Base-by-base conservation (phyloP, 768 basidiomycete species). In the Porpolomopsis calyptriformis region DNA sequence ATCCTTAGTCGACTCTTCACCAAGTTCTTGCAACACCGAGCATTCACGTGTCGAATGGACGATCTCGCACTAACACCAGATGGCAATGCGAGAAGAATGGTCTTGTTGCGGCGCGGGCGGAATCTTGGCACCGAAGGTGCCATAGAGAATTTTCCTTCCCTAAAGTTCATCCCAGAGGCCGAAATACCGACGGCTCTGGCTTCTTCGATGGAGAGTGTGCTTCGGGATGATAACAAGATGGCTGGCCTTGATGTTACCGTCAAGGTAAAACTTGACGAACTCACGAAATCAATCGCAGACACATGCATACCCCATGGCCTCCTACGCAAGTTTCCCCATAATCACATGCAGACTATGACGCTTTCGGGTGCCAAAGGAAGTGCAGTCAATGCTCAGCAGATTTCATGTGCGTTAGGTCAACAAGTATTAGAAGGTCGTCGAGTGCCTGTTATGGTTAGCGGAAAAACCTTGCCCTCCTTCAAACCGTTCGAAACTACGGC, bases 291-390 rank as follows among this genome's bases (percentile, higher is more conserved):
- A 11, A 87, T 97, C 55, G 87, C 89, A 47, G 85, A 96, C 56
- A 74, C 79, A 4, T 85, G 85, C 58, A 77, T 98, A 55, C 96
- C 94, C 10, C 70, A 76, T 40, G 85, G 85, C 26, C 77, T 99
- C 40, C 73, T 91, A 54, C 89, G 93, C 56, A 81, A 85, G 51
- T 99, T 99, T 71, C 96, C 96, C 34, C 80, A 90, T 59, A 99
- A 99, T 66, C 82, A 98, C 77, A 98, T 98, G 96, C 94, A 98
- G 63, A 80, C 85, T 38, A 98, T 98, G 96, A 97, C 93, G 2
- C 77, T 87, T 45, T 97, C 94, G 27, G 96, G 96, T 53, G 96
- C 96, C 36, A 99, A 99, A 65, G 96, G 96, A 43, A 93, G 89
- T 50, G 85, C 88, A 11, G 94, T 97, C 62, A 99, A 99, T 57